Evolutionary conservation across 805 yeast species (phyloP), one percentile per base, ranked within the genome.

Genomic region (Wickerhamiella allomyrinae): DNA sequence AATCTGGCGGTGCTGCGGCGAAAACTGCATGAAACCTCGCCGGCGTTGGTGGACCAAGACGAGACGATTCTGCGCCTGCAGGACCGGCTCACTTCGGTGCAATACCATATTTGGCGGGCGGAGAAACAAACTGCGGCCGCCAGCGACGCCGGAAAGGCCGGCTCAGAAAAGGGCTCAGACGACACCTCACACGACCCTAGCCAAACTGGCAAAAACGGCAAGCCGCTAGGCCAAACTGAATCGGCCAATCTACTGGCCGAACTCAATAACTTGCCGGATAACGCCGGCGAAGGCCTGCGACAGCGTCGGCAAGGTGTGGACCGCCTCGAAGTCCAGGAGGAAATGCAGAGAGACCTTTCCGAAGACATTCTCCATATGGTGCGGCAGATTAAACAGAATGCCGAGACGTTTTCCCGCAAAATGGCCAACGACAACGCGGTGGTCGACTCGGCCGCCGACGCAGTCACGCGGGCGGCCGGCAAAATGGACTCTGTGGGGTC

Each of bases 351-450:
- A 29, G 70, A 69, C 29, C 57, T 75, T 13, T 53, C 74, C 24
- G 57, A 55, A 22, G 78, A 75, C 33, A 59, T 75, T 39, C 54
- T 68, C 3, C 67, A 61, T 15, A 64, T 75, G 57, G 75, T 76
- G 0, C 51, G 64, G 7, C 57, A 62, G 7, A 64, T 75, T 47
- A 72, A 69, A 46, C 54, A 57, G 20, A 69, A 74, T 15, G 78
- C 79, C 1, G 47, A 63, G 23, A 50, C 53, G 6, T 63, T 72
- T 64, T 48, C 55, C 52, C 44, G 67, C 53, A 62, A 65, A 50
- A 51, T 66, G n/a, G 55, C 55, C 20, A 41, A 50, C 17, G 69
- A 65, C 45, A 46, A 45, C 9, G 57, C 55, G 20, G 57, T 61
- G 6, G 61, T 66, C 11, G 45, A 46, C 23, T 43, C 54, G 3